phyloP scores from a whole-genome alignment of 2,329 filamentous ascomycete species.

The Trichoderma aggressivum region DNA sequence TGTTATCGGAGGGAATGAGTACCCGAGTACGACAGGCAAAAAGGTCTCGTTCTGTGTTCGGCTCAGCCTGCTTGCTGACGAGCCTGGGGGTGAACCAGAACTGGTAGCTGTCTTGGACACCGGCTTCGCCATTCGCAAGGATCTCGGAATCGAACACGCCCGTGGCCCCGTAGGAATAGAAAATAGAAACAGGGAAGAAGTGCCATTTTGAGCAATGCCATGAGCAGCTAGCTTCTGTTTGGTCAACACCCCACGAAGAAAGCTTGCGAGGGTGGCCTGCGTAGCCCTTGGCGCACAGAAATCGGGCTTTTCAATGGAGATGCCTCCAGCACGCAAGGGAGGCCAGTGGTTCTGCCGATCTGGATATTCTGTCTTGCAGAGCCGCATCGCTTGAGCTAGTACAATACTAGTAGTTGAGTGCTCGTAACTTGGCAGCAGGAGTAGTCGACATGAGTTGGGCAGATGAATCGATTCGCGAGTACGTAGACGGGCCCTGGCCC shows the following conservation, averaged over 20 bases:
- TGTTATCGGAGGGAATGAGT: neutral
- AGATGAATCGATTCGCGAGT: constrained; percentile 11
- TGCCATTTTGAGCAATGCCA: neutral
- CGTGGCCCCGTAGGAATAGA: neutral
- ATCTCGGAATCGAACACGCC: neutral
- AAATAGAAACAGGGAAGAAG: neutral
- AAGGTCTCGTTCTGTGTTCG: neutral
- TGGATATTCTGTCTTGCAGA: neutral
- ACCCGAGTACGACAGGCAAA: neutral
- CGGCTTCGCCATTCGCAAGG: neutral
- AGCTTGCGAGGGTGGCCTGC: neutral
- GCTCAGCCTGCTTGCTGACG: constrained; percentile 3
- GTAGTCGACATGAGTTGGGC: neutral
- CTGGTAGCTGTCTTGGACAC: neutral
- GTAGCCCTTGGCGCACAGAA: neutral
- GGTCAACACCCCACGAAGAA: neutral
- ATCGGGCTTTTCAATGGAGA: neutral
- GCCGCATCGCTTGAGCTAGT: neutral
- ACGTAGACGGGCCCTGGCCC: neutral
- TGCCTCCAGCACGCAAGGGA: neutral
- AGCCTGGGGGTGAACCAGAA: neutral
- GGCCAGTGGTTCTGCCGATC: neutral
- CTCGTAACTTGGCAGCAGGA: neutral
- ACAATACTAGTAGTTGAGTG: neutral
- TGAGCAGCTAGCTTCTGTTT: neutral